Base-by-base conservation (phyloP, 2,329 filamentous ascomycete species). In the Colletotrichum ledebouriae region DNA sequence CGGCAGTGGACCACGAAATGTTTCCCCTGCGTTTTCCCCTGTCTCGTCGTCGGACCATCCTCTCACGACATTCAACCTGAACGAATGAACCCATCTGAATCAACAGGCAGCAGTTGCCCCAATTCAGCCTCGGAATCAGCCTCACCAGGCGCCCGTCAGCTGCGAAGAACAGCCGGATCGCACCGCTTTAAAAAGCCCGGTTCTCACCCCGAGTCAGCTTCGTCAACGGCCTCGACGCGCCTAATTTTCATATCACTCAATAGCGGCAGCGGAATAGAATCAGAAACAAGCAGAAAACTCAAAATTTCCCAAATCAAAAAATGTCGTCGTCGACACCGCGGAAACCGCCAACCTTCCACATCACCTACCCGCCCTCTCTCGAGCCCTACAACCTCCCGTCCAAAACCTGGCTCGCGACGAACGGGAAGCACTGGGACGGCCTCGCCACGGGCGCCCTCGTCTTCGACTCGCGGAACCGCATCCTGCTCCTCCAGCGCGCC, bases 401-500 rank as follows among this genome's bases (percentile, higher is more conserved):
- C 6, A 12, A n/a, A 20, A 55, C 63, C n/a, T 73, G 71, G 67
- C 63, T 73, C 50, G 12, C 39, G 7, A 52, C 67, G 46, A 53
- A 73, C 58, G 17, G 57, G 33, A 41, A 61, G 44, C 57, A 53
- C 25, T 60, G 63, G 57, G 71, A 77, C 60, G 76, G 77, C 42
- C 56, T 81, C 15, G 76, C 76, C 13, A 74, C 75, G 4, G 74
- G 74, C 59, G 76, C 78, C 15, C 71, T 81, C 50, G 76, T 83
- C 67, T 80, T 81, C 65, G 72, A 79, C 73, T 15, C 70, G 44
- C 44, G 71, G 6, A 63, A 73, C 61, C 75, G 77, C 42, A 73
- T 85, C 53, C 81, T 85, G 2, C 79, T 86, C 20, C 71, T 86
- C 10, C 83, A 84, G 72, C 82, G 84, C 72, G 80, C 82, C 33